phyloP scores from a whole-genome alignment of 2,329 filamentous ascomycete species.

The Arthrobotrys megalospora region DNA sequence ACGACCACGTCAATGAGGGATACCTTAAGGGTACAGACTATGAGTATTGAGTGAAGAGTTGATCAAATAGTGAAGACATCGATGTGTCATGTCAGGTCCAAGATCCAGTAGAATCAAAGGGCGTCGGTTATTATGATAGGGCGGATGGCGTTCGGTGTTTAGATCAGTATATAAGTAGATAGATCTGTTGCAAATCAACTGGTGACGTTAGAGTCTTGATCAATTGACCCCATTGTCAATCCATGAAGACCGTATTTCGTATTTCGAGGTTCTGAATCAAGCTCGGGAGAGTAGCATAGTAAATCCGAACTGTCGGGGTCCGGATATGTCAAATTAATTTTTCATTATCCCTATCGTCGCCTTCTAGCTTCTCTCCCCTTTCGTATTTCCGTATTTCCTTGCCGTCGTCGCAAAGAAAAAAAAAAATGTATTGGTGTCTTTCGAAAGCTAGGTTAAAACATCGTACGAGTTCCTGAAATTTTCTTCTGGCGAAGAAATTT shows the following conservation, averaged over 20 bases:
- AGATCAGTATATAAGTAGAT: too few relatives aligned
- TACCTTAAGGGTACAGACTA: too few relatives aligned
- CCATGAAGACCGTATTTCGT: background rate
- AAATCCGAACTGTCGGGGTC: conserved; percentile 14
- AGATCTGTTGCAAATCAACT: too few relatives aligned
- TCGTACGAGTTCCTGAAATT: conserved; percentile 29
- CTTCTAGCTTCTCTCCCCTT: background rate
- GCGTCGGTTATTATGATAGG: too few relatives aligned
- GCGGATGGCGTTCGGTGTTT: too few relatives aligned
- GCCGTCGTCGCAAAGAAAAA: background rate
- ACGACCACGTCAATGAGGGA: too few relatives aligned
- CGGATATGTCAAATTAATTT: conserved; percentile 1
- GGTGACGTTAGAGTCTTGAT: too few relatives aligned
- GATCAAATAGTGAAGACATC: too few relatives aligned
- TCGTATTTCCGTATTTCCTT: background rate
- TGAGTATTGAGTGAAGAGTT: too few relatives aligned
- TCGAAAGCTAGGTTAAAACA: conserved; percentile 19
- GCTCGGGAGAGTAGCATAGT: background rate
- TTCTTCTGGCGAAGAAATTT: background rate
- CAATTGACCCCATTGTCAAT: background rate
- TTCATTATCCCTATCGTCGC: background rate
- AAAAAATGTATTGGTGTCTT: conserved; percentile 7
- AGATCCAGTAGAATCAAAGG: too few relatives aligned
- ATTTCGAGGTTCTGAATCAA: conserved; percentile 11
- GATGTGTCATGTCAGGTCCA: too few relatives aligned